Percentiles rank a stretch among this genome's conserved stretches.
phyloP scores from a whole-genome alignment of 1,284 basidiomycete species.

The Cystobasidium slooffiae region DNA sequence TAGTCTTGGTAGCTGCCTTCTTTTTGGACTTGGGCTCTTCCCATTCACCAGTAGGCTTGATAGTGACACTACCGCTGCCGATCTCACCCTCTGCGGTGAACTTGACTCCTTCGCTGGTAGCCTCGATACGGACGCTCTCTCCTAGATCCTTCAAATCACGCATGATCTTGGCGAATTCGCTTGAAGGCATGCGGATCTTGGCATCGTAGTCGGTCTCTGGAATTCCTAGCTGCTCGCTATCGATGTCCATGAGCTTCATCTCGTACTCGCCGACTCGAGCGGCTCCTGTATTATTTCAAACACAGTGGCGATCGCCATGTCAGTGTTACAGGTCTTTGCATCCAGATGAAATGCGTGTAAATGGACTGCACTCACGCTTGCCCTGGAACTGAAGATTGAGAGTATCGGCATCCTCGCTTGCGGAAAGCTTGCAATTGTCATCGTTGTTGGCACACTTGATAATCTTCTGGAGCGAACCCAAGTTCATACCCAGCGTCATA shows the following conservation, averaged over 20 bases:
- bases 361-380: constrained; percentile 67
- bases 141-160: constrained; percentile 90
- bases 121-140: constrained; percentile 93
- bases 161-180: constrained; percentile 90
- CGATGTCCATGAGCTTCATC: constrained; percentile 99
- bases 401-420: constrained; percentile 86
- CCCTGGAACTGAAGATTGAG: constrained; percentile 91
- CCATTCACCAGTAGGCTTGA: constrained; percentile 69
- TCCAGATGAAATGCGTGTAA: not conserved
- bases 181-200: constrained; percentile 81
- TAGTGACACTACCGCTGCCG: constrained; percentile 83
- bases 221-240: constrained; percentile 87
- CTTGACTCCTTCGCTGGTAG: constrained; percentile 93
- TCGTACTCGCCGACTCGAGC: constrained; percentile 98
- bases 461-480: constrained; percentile 89
- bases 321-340: not conserved
- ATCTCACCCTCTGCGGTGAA: constrained; percentile 94
- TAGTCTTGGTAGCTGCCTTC: constrained; percentile 58
- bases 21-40: constrained; percentile 51
- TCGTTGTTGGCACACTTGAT: constrained; percentile 97
- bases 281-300: constrained; percentile 64
- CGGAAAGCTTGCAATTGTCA: constrained; percentile 89
- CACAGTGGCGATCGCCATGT: constrained; percentile 20
- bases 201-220: constrained; percentile 99
- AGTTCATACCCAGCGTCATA: constrained; percentile 64